Conservation (phyloP, 495 filamentous ascomycete species). For the Aspergillus avenaceus region DNA sequence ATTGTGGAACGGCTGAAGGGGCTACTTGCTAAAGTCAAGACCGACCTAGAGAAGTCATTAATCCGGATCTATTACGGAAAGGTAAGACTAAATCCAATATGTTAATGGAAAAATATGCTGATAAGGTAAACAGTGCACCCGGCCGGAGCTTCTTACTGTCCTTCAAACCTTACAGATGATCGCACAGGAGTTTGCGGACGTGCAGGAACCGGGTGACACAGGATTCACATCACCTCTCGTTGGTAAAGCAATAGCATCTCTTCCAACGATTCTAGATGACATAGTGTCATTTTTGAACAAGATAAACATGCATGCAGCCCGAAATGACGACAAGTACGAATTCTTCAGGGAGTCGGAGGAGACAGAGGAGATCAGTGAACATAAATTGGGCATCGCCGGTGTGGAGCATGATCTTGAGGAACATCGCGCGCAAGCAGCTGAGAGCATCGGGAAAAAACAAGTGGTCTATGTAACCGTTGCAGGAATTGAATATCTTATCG, state of each 20-base stretch:
- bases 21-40: slow-evolving; percentile 66
- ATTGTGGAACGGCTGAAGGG: slow-evolving; percentile 68
- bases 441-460: slow-evolving; percentile 63
- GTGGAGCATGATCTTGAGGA: slow-evolving; percentile 83
- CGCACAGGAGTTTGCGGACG: slow-evolving; percentile 62
- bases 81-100: slow-evolving; percentile 22
- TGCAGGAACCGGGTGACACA: slow-evolving; percentile 61
- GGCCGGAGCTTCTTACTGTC: slow-evolving; percentile 81
- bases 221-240: slow-evolving; percentile 72
- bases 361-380: slow-evolving; percentile 75
- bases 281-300: slow-evolving; percentile 72
- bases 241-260: slow-evolving; percentile 64
- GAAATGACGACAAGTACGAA: slow-evolving; percentile 82
- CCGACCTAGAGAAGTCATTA: slow-evolving; percentile 85
- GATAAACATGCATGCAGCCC: slow-evolving; percentile 82
- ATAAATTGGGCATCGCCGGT: slow-evolving; percentile 86
- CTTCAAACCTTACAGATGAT: slow-evolving; percentile 84
- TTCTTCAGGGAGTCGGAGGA: slow-evolving; percentile 90
- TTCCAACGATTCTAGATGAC: slow-evolving; percentile 71
- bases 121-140: slow-evolving; percentile 58
- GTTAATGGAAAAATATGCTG: slow-evolving; percentile 12
- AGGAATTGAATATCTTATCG: slow-evolving; percentile 92
- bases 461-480: slow-evolving; percentile 76
- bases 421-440: slow-evolving; percentile 66
- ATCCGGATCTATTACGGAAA: slow-evolving; percentile 97